Base-by-base conservation (phyloP, 2,329 filamentous ascomycete genomes). In the Phyllosticta capitalensis region DNA sequence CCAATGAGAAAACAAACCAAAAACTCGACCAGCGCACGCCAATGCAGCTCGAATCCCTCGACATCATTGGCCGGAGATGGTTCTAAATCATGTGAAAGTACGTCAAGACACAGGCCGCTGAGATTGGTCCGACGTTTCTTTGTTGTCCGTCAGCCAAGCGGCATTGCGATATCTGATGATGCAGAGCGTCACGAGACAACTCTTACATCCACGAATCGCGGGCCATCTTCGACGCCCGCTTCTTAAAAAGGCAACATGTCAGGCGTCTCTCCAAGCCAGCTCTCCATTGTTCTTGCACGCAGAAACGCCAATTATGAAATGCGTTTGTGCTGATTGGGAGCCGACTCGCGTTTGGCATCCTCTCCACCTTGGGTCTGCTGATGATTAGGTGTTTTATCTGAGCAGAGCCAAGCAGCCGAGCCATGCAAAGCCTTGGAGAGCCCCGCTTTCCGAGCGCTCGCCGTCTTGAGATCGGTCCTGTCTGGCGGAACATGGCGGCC, bases 61-160 rank as follows among this genome's bases (percentile, higher is more conserved):
- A 45, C 14, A n/a, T n/a, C 17, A 45, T 45, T 45, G 38, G 38
- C 5, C 38, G n/a, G 7, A n/a, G 14, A 45, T 45, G 38, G 17
- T n/a, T 5, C 17, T 2, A 45, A 45, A 45, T 45, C 38, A 45
- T 45, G 38, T 45, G 38, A 45, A 45, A n/a, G 17, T 45, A 45
- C 17, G 38, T 45, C 38, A n/a, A n/a, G 14, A 6, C 38, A 45
- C 14, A n/a, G 38, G 17, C 14, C 38, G 38, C 17, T n/a, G 17
- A 14, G 14, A 45, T 45, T 45, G 38, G 38, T 45, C 38, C 38
- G n/a, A n/a, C 38, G 38, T 45, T 59, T 59, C 56, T 52, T 59
- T 59, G 52, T 54, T 59, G 28, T 59, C 56, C 22, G 20, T 22
- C 52, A 50, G 52, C 56, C 56, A 59, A 59, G 56, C 38, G 52